A percentile compares a stretch with the other conserved stretches of the same genome.
Evolutionary conservation across 495 filamentous ascomycete species (phyloP).

Genomic region (Schizothecium vesticola): DNA sequence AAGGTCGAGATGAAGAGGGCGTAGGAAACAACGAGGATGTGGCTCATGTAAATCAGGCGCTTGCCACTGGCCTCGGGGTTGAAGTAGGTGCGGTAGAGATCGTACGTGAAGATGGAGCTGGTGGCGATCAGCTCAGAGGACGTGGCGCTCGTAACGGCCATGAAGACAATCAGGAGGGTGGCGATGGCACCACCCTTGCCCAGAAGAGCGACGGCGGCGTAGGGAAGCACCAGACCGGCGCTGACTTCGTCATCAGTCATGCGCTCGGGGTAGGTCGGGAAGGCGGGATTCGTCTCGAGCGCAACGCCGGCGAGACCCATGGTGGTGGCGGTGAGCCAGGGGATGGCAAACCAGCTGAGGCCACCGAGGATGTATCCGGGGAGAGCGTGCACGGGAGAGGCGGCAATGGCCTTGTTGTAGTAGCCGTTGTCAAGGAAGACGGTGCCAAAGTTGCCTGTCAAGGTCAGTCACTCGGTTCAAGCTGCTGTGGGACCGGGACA

Average conservation of each 20-base stretch:
- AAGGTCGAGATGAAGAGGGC: constrained; percentile 82
- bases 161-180: constrained; percentile 84
- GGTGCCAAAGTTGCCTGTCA: constrained; percentile 63
- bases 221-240: constrained; percentile 82
- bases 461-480: too few species aligned
- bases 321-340: constrained; percentile 87
- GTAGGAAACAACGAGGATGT: constrained; percentile 68
- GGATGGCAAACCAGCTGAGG: constrained; percentile 91
- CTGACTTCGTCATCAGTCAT: constrained; percentile 72
- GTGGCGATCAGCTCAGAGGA: constrained; percentile 91
- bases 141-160: constrained; percentile 89
- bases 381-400: constrained; percentile 79
- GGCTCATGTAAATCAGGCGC: constrained; percentile 80
- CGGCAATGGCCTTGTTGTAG: constrained; percentile 96
- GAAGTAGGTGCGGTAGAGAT: constrained; percentile 73
- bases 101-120: constrained; percentile 88
- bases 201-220: constrained; percentile 82
- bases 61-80: constrained; percentile 63
- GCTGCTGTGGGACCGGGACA: too few species aligned
- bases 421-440: constrained; percentile 79
- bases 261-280: constrained; percentile 66
- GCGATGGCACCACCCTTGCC: constrained; percentile 83
- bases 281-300: constrained; percentile 67
- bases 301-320: constrained; percentile 90
- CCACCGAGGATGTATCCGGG: constrained; percentile 92